Evolutionary conservation across 2,329 filamentous ascomycete species (phyloP), one percentile per base, ranked within the genome.

Genomic region (Chaetothyriales sp.): DNA sequence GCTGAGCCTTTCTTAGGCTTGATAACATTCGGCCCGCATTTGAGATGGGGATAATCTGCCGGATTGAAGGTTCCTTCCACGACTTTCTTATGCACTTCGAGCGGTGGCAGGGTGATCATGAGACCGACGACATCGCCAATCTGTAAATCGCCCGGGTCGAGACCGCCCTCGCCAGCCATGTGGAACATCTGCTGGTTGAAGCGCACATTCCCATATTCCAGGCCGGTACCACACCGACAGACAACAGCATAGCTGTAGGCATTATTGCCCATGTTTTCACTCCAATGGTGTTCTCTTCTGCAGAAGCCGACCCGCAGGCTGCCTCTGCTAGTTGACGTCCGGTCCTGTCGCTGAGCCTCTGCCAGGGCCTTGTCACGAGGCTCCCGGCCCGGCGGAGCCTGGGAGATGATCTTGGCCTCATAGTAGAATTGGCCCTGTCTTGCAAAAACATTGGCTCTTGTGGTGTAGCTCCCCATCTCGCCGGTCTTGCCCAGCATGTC

Each of bases 171-270:
- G 18, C 92, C 92, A 28, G 83, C 78, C 20, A 89, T 82, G 62
- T 98, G 92, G 64, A 96, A 96, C 63, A 89, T 94, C 69, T 96
- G 95, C 43, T 87, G 96, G 2, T 93, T 93, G 64, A 96, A 78
- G 6, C 92, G 84, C 20, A 96, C 82, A 63, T 73, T 72, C 42
- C 71, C 71, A 52, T 73, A 69, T 10, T 68, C 61, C 51, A 70
- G 67, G 6, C 73, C 68, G 25, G 51, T 50, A 3, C 57, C 56
- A 49, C 55, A 57, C 10, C 55, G 50, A 43, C 55, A 49, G 15
- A 56, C 51, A 6, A 59, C 51, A 9, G 51, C 59, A 47, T 61
- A 61, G 26, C 57, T 58, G 52, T 61, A 61, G 12, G 53, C 56
- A 46, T 57, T 57, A 45, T 53, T 53, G 10, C 59, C 59, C 8